Conservation (phyloP, 441 rosid species). For the Eutrema salsugineum region DNA sequence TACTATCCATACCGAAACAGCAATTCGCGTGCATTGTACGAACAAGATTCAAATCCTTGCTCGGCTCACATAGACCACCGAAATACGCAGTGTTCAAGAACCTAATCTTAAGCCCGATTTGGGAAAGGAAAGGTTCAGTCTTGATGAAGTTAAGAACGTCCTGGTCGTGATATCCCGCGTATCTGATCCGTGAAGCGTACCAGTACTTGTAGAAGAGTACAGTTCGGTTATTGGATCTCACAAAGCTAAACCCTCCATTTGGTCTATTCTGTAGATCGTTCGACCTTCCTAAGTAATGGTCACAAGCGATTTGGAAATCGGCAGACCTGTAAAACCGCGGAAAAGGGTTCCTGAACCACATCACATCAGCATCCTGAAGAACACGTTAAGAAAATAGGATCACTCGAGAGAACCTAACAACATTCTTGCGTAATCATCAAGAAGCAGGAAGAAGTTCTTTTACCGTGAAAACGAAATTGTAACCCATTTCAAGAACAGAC, state of each 20-base stretch:
- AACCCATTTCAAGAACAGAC: slow-evolving; percentile 75
- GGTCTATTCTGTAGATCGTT: slow-evolving; percentile 51
- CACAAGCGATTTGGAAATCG: slow-evolving; percentile 88
- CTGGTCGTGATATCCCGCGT: slow-evolving; percentile 70
- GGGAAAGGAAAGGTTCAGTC: slow-evolving; percentile 42
- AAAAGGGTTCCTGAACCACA: slow-evolving; percentile 93
- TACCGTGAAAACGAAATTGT: slow-evolving; percentile 84
- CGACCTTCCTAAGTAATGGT: slow-evolving; percentile 52
- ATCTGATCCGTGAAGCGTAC: slow-evolving; percentile 55
- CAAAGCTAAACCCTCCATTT: slow-evolving; percentile 74
- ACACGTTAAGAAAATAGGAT: not conserved
- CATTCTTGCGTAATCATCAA: not conserved
- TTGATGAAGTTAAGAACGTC: slow-evolving; percentile 73
- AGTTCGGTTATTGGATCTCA: slow-evolving; percentile 65
- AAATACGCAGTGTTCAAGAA: slow-evolving; percentile 71
- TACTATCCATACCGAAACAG: slow-evolving; percentile 69
- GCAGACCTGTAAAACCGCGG: slow-evolving; percentile 53
- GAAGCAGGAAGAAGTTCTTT: not conserved
- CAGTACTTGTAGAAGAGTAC: slow-evolving; percentile 76
- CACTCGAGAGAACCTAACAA: not conserved
- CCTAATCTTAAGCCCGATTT: slow-evolving; percentile 58
- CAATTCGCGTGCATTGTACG: slow-evolving; percentile 91
- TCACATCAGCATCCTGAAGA: slow-evolving; percentile 77
- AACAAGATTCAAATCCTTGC: slow-evolving; percentile 65
- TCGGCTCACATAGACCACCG: slow-evolving; percentile 88